Evolutionary conservation across 805 yeast species (phyloP).

Genomic region (Yamadazyma kitorensis): DNA sequence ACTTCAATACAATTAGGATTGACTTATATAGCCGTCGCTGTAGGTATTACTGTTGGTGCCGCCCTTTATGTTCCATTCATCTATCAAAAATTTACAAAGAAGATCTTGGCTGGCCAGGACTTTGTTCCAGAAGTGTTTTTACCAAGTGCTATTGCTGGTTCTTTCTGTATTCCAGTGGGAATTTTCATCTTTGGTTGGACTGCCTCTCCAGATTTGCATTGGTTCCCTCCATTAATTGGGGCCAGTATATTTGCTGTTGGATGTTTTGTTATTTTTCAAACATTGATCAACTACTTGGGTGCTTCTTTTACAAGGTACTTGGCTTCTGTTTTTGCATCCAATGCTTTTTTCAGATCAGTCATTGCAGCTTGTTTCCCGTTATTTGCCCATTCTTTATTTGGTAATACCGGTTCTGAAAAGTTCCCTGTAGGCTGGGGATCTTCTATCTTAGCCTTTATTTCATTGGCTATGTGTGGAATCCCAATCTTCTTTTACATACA

Average conservation of each 20-base stretch:
- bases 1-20: constrained; percentile 46
- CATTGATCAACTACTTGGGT: constrained; percentile 48
- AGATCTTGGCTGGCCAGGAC: constrained; percentile 19
- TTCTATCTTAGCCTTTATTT: constrained; percentile 42
- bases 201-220: constrained; percentile 37
- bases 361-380: constrained; percentile 63
- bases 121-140: constrained; percentile 43
- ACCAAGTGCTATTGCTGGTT: constrained; percentile 39
- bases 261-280: constrained; percentile 49
- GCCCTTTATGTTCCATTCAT: constrained; percentile 25
- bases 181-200: constrained; percentile 52
- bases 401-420: constrained; percentile 44
- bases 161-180: constrained; percentile 40
- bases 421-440: constrained; percentile 64
- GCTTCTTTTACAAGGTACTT: constrained; percentile 46
- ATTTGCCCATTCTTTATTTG: constrained; percentile 60
- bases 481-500: constrained; percentile 44
- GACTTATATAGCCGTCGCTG: constrained; percentile 43
- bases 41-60: constrained; percentile 46
- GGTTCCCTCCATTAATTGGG: constrained; percentile 51
- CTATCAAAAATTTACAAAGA: constrained; percentile 21
- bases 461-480: constrained; percentile 40
- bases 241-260: constrained; percentile 37
- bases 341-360: constrained; percentile 44
- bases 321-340: constrained; percentile 61